These are phyloP conservation scores for Axilococcus clingmanii DNA, from an alignment of 139 green algal genomes.

Conservation along the genomic window DNA sequence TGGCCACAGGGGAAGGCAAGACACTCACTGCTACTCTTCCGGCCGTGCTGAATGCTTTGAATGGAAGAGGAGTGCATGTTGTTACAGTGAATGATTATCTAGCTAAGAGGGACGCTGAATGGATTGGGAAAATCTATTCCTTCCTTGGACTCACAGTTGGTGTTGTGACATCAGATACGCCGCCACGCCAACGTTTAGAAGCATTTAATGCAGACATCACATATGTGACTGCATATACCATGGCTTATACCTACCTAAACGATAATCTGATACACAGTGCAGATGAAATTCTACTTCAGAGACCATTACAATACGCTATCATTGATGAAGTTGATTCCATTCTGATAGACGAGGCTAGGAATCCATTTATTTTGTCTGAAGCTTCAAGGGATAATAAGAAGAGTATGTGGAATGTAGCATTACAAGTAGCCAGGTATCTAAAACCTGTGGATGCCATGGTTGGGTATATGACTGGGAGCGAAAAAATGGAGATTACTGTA, in stretches of 20 bases:
- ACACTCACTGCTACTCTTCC: slow-evolving; percentile 85
- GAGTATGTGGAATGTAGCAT: slow-evolving; percentile 26
- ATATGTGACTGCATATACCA: slow-evolving; percentile 73
- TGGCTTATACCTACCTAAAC: slow-evolving; percentile 75
- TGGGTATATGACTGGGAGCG: neutral
- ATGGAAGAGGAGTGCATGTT: slow-evolving; percentile 66
- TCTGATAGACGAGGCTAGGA: slow-evolving; percentile 67
- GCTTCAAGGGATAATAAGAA: neutral
- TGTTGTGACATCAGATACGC: slow-evolving; percentile 34
- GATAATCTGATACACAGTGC: too few species aligned
- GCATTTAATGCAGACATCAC: slow-evolving; percentile 64
- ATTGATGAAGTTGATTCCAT: slow-evolving; percentile 79
- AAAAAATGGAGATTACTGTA: neutral
- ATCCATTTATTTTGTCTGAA: slow-evolving; percentile 57
- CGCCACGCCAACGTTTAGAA: slow-evolving; percentile 4
- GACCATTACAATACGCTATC: slow-evolving; percentile 65
- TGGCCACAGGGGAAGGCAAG: slow-evolving; percentile 95
- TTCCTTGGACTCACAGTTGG: slow-evolving; percentile 74
- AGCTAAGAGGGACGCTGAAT: slow-evolving; percentile 66
- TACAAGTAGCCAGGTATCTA: slow-evolving; percentile 5
- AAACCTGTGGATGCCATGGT: neutral
- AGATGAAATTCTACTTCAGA: neutral
- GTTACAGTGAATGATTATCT: slow-evolving; percentile 94
- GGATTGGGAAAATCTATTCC: slow-evolving; percentile 74
- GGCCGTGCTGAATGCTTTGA: slow-evolving; percentile 47